A percentile compares a stretch with the other conserved stretches of the same genome.
Evolutionary conservation across 2,329 filamentous ascomycete species (phyloP).

Genomic region (Trichoderma arundinaceum): DNA sequence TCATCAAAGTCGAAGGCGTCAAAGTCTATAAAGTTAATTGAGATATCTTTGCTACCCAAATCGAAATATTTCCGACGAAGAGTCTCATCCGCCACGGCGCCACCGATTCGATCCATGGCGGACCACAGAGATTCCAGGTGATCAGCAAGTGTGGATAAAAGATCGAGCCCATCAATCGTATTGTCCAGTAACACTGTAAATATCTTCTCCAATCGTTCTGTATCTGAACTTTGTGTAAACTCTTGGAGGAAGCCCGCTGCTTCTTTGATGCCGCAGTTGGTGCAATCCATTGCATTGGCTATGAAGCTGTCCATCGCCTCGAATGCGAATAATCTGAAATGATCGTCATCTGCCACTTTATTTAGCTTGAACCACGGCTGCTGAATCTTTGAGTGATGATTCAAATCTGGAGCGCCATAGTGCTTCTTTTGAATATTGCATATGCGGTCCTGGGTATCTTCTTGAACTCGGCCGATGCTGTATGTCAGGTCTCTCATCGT

Average conservation of each 20-base stretch:
- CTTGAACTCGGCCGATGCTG: background rate
- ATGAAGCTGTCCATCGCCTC: slow-evolving; percentile 9
- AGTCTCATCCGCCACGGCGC: background rate
- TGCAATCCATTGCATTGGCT: background rate
- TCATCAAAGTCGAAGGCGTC: slow-evolving; percentile 34
- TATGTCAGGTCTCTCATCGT: slow-evolving; percentile 33
- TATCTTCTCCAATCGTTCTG: background rate
- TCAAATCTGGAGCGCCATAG: background rate
- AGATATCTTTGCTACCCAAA: slow-evolving; percentile 1
- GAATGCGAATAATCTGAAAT: background rate
- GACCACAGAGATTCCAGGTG: slow-evolving; percentile 32
- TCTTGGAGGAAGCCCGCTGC: background rate
- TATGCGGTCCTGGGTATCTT: background rate
- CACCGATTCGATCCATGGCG: background rate
- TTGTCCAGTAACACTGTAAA: slow-evolving; percentile 37
- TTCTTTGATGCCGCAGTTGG: slow-evolving; percentile 6
- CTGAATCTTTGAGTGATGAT: background rate
- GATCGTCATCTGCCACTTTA: background rate
- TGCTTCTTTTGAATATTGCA: background rate
- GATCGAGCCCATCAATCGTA: slow-evolving; percentile 35
- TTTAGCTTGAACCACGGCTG: background rate
- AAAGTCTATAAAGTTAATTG: slow-evolving; percentile 34
- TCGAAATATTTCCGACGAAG: background rate
- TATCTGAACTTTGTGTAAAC: background rate
- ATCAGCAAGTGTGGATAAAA: slow-evolving; percentile 36